Evolutionary conservation across 2,329 filamentous ascomycete genomes (phyloP).

Genomic region (Falciphora oryzae): DNA sequence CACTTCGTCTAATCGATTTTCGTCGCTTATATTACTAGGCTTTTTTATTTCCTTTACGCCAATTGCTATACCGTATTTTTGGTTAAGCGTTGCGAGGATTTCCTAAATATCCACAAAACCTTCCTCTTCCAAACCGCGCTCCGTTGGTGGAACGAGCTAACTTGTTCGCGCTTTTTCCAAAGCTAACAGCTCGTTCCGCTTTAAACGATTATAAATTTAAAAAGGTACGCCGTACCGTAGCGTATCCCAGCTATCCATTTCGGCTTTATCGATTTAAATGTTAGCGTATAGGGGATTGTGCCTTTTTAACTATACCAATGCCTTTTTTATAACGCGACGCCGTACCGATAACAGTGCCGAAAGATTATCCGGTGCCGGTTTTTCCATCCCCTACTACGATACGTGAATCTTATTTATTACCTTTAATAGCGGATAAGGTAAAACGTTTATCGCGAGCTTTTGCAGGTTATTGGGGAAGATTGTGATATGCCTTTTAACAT

Average conservation of each 20-base stretch:
- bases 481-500: neutral
- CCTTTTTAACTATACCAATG: neutral
- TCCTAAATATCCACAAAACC: neutral
- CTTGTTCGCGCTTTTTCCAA: neutral
- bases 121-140: neutral
- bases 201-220: constrained; percentile 1
- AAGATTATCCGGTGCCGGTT: too few relatives aligned
- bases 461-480: too few relatives aligned
- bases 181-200: neutral
- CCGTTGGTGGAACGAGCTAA: neutral
- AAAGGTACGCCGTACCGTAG: neutral
- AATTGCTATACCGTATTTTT: neutral
- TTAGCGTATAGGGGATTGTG: neutral
- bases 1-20: neutral
- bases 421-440: neutral
- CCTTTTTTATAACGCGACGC: neutral
- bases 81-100: neutral
- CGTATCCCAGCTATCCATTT: neutral
- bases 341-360: too few relatives aligned
- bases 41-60: neutral
- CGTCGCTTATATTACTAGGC: neutral
- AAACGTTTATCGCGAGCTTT: neutral
- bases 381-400: too few relatives aligned
- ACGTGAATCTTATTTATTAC: too few relatives aligned
- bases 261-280: neutral